phyloP scores from a whole-genome alignment of 352 stramenopile genomes.

The Pythium sp. region DNA sequence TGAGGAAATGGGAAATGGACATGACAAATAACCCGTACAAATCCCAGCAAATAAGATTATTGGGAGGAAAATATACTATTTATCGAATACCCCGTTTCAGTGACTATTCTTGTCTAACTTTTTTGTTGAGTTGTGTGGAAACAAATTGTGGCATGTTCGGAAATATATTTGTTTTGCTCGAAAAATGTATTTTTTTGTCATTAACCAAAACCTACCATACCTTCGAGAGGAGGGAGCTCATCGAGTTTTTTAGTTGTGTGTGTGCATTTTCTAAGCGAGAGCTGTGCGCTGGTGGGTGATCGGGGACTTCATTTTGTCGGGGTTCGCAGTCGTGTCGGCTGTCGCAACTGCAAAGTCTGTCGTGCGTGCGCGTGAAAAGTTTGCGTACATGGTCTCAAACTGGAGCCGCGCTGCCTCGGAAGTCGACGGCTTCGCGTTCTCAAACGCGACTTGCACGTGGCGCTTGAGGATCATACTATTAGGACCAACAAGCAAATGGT shows the following conservation, averaged over 20 bases:
- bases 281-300: slow-evolving; percentile 66
- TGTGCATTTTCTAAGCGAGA: slow-evolving; percentile 32
- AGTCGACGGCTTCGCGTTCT: slow-evolving; percentile 67
- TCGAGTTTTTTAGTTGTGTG: background rate
- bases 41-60: too few species aligned
- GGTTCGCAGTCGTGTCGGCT: slow-evolving; percentile 39
- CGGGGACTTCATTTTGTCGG: slow-evolving; percentile 52
- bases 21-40: background rate
- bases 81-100: background rate
- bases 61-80: too few species aligned
- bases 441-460: slow-evolving; percentile 65
- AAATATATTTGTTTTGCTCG: too few species aligned
- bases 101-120: background rate
- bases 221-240: too few species aligned
- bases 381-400: slow-evolving; percentile 70
- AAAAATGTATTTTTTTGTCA: too few species aligned
- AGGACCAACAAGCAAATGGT: background rate
- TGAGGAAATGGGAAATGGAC: background rate
- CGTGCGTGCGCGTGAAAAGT: slow-evolving; percentile 66
- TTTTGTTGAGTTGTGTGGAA: background rate
- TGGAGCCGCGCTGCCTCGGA: slow-evolving; percentile 50
- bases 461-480: slow-evolving; percentile 45
- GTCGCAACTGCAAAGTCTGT: slow-evolving; percentile 65
- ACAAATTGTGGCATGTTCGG: background rate
- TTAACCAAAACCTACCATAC: too few species aligned